These are phyloP conservation scores for Astragalus membranaceus DNA, from an alignment of 306 rosid species.

Conservation along the genomic window DNA sequence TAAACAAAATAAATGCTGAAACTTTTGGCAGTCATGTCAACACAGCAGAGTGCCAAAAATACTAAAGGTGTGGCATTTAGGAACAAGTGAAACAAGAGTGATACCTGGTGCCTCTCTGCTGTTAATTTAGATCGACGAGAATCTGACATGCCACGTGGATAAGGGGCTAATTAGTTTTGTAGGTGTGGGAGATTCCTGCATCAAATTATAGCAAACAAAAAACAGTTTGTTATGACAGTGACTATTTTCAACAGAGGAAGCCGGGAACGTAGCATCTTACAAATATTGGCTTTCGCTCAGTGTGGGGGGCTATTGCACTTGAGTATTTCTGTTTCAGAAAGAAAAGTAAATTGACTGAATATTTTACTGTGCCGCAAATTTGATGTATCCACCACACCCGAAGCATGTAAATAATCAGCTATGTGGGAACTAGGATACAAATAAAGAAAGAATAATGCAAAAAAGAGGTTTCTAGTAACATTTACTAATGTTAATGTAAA, in stretches of 20 bases:
- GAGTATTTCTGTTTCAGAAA: slow-evolving; percentile 56
- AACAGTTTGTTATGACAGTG: background rate
- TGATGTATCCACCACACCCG: background rate
- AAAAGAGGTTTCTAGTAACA: background rate
- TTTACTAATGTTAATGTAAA: background rate
- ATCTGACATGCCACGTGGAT: slow-evolving; percentile 59
- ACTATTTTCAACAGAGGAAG: slow-evolving; percentile 11
- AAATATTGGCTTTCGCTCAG: slow-evolving; percentile 52
- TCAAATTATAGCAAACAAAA: slow-evolving; percentile 12
- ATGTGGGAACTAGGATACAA: background rate
- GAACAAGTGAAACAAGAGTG: slow-evolving; percentile 15
- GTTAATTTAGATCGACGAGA: slow-evolving; percentile 73
- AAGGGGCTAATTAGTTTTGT: slow-evolving; percentile 53
- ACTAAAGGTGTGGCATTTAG: background rate
- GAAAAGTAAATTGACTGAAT: slow-evolving; percentile 10
- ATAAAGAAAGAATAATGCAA: background rate
- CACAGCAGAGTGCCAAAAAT: background rate
- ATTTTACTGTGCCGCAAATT: background rate
- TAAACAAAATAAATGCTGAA: background rate
- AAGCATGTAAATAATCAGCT: background rate
- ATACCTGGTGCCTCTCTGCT: slow-evolving; percentile 87
- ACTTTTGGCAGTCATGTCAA: background rate
- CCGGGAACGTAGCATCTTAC: slow-evolving; percentile 42
- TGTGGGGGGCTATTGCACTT: slow-evolving; percentile 36
- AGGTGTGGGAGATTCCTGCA: slow-evolving; percentile 97